These are phyloP conservation scores for Cyberlindnera mississippiensis DNA, from an alignment of 805 yeast species.

Conservation along the genomic window DNA sequence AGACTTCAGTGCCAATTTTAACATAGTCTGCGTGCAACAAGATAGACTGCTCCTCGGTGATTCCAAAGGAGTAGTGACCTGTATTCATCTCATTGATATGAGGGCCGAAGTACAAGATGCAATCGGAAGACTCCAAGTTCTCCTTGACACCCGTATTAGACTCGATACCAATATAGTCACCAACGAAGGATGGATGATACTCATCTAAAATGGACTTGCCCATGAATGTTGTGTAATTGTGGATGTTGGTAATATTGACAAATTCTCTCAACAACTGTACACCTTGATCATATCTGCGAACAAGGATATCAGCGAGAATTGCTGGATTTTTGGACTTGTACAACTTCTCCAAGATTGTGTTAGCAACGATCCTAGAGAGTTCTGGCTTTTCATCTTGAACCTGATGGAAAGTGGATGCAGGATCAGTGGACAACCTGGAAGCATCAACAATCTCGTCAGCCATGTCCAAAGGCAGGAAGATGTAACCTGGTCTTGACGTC, in stretches of 20 bases:
- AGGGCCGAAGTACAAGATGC: constrained; percentile 68
- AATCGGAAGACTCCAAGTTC: constrained; percentile 55
- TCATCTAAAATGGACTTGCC: constrained; percentile 78
- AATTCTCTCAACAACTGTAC: constrained; percentile 43
- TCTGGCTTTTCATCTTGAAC: constrained; percentile 20
- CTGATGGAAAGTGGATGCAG: constrained; percentile 29
- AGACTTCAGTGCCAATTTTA: constrained; percentile 39
- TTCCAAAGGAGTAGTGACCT: constrained; percentile 55
- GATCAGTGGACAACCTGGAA: constrained; percentile 29
- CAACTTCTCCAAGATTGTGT: constrained; percentile 45
- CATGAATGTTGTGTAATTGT: constrained; percentile 57
- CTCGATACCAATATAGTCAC: constrained; percentile 65
- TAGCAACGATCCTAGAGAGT: constrained; percentile 35
- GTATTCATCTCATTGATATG: constrained; percentile 64
- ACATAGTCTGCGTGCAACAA: constrained; percentile 51
- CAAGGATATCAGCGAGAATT: constrained; percentile 66
- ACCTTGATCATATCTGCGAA: constrained; percentile 55
- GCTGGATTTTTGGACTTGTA: constrained; percentile 56
- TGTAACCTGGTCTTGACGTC: constrained; percentile 74
- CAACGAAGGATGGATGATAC: constrained; percentile 56
- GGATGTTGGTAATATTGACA: constrained; percentile 40
- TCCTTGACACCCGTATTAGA: constrained; percentile 45
- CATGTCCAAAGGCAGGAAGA: constrained; percentile 73
- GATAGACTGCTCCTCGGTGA: constrained; percentile 40
- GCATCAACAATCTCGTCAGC: constrained; percentile 42